These are phyloP conservation scores for Lachnellula suecica DNA, from an alignment of 2,329 filamentous ascomycete genomes.

Conservation along the genomic window DNA sequence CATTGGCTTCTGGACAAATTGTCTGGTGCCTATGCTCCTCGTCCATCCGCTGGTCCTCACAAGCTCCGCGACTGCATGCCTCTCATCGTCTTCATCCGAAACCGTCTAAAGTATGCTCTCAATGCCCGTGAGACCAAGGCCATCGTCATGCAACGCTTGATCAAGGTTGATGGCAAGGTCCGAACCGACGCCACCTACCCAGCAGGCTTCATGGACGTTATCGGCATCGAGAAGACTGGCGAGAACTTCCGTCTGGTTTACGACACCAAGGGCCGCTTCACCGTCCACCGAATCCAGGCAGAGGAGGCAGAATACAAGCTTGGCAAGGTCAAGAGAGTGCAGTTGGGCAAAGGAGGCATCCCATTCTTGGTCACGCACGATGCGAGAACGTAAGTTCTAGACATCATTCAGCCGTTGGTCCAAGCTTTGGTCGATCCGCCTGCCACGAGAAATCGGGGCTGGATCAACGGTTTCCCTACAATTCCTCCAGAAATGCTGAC, in stretches of 20 bases:
- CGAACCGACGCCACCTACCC: constrained; percentile 98
- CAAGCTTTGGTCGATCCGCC: constrained; percentile 82
- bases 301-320: constrained; percentile 99
- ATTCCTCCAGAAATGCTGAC: constrained; percentile 32
- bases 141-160: constrained; percentile 98
- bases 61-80: constrained; percentile 99
- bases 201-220: constrained; percentile 99
- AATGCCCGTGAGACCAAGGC: constrained; percentile 97
- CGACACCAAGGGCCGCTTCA: constrained; percentile 99
- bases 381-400: constrained; percentile 99
- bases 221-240: constrained; percentile 99
- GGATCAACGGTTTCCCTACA: constrained; percentile 35
- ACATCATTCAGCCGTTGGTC: constrained; percentile 99
- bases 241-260: constrained; percentile 99
- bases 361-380: constrained; percentile 99
- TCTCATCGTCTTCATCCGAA: constrained; percentile 96
- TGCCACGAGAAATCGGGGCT: constrained; percentile 29
- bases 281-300: constrained; percentile 97
- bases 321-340: constrained; percentile 99
- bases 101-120: constrained; percentile 98
- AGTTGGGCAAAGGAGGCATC: constrained; percentile 99
- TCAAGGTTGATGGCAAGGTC: constrained; percentile 99
- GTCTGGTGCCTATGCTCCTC: constrained; percentile 81
- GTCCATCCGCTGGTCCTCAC: constrained; percentile 84
- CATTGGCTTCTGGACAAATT: constrained; percentile 99